These are phyloP conservation scores for Metschnikowia borealis DNA, from an alignment of 805 yeast genomes.

Conservation along the genomic window DNA sequence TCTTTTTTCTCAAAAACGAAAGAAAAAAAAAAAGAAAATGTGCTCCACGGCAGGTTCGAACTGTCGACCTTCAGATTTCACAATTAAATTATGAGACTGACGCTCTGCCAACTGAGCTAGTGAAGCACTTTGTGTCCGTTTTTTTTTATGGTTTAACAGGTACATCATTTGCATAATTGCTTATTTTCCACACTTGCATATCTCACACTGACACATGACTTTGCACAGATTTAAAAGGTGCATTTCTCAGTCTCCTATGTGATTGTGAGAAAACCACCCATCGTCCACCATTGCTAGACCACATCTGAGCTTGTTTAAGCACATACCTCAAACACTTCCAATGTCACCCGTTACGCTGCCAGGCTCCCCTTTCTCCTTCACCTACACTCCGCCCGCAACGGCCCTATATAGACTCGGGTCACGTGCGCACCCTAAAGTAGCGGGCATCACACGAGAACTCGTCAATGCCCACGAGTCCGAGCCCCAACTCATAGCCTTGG, in stretches of 20 bases:
- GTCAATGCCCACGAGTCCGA: not conserved
- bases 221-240: too few species aligned
- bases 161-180: too few species aligned
- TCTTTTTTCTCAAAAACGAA: not conserved
- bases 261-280: too few species aligned
- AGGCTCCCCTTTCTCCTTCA: not conserved
- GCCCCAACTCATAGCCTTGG: not conserved
- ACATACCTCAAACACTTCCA: not conserved
- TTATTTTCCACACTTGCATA: too few species aligned
- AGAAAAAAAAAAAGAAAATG: slow-evolving; percentile 10
- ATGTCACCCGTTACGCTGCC: not conserved
- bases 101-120: slow-evolving; percentile 22
- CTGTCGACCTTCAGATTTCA: slow-evolving; percentile 45
- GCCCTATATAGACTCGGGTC: not conserved
- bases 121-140: slow-evolving; percentile 10
- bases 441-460: too few species aligned
- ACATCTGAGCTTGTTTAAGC: too few species aligned
- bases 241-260: too few species aligned
- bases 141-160: not conserved
- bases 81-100: slow-evolving; percentile 19
- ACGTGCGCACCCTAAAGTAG: not conserved
- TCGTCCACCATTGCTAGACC: too few species aligned
- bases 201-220: too few species aligned
- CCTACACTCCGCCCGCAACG: not conserved
- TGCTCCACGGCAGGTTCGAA: slow-evolving; percentile 47